Conservation (phyloP, 306 rosid genomes). For the Abrus precatorius region DNA sequence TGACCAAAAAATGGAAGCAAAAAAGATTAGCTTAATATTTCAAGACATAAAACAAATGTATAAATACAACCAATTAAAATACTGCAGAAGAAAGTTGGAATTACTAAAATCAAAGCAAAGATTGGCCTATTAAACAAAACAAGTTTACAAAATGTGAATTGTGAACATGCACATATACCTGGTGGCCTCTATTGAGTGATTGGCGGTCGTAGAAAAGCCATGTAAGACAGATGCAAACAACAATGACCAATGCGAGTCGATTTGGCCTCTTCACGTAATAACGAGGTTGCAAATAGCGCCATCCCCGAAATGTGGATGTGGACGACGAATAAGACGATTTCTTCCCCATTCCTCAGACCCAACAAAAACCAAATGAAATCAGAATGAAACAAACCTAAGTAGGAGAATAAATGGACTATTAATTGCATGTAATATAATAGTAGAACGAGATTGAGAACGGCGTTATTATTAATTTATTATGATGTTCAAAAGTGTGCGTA, state of each 20-base stretch:
- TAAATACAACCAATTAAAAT: not conserved
- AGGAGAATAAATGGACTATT: not conserved
- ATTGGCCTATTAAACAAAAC: not conserved
- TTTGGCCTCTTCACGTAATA: constrained; percentile 59
- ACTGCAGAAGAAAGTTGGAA: constrained; percentile 22
- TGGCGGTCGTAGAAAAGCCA: constrained; percentile 56
- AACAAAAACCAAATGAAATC: not conserved
- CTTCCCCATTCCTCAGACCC: constrained; percentile 49
- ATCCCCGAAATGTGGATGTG: constrained; percentile 2
- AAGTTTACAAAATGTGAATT: no score
- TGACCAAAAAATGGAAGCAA: constrained; percentile 5
- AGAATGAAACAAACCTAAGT: not conserved
- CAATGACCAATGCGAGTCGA: constrained; percentile 48
- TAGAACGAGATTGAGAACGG: no score
- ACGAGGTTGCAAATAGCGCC: constrained; percentile 57
- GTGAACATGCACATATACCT: not conserved
- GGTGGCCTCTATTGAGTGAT: constrained; percentile 51
- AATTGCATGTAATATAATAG: not conserved
- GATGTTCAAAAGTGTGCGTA: not conserved
- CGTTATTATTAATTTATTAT: no score
- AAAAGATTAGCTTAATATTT: not conserved
- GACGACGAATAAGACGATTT: constrained; percentile 49
- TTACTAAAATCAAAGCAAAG: not conserved
- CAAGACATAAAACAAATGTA: not conserved
- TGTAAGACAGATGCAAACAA: constrained; percentile 47